Evolutionary conservation across 2,329 filamentous ascomycete species (phyloP), one percentile per base, ranked within the genome.

Genomic region (Penicillium sp.): DNA sequence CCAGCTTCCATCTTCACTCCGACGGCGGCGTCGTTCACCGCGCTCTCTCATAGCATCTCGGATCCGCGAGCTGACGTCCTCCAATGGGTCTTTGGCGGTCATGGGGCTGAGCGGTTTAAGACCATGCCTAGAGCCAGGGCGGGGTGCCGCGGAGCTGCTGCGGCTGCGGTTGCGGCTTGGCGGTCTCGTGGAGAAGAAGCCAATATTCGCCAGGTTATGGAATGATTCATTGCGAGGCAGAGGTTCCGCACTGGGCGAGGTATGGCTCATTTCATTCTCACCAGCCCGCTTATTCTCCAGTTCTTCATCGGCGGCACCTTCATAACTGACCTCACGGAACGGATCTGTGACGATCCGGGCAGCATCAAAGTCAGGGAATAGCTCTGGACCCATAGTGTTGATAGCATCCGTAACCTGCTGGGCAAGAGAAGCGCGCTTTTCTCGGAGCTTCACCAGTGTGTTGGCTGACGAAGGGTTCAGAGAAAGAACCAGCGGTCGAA

Each of bases 331-430:
- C 51, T 74, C 71, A 10, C 75, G 75, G 70, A 81, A 80, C 3
- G 80, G 79, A 68, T 81, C 80, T 4, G 78, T 75, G 47, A 93
- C 79, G 55, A 95, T 84, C 33, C 91, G 85, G 13, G 85, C 83
- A 61, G 88, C 84, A 67, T 95, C 91, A 70, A 96, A 99, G 78
- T 99, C 95, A n/a, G 92, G 89, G 78, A 96, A 99, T 80, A 99
- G 88, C 72, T 98, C 93, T 0, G 95, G 95, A 0, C 95, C 95
- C 13, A 99, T 86, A 19, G 90, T 92, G 76, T 99, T 98, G 81
- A 99, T 96, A 47, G 96, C 83, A 3, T 95, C 87, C 1, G 93
- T 96, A 39, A 99, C 92, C 70, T 95, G 85, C 10, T 85, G 82
- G 57, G 91, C 91, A 47, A 99, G 84, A 62, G 89, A 83, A 26